A percentile compares a stretch with the other conserved stretches of the same genome.
Conservation (phyloP, 805 yeast species). For the Kluyveromyces nonfermentans region DNA sequence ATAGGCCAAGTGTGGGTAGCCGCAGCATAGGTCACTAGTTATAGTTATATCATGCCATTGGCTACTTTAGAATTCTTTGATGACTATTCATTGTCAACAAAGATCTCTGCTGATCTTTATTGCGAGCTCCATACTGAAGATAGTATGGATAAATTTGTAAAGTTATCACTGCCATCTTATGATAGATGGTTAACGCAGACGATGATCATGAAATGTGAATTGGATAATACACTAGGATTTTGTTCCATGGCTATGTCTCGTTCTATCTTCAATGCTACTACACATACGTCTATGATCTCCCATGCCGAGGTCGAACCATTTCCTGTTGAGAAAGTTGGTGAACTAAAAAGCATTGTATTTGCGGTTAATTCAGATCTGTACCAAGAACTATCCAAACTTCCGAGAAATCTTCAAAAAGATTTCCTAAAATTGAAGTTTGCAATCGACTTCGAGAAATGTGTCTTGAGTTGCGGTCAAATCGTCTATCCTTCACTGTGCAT, state of each 20-base stretch:
- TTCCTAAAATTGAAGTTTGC: conserved; percentile 18
- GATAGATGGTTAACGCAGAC: background rate
- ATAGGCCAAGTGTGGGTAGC: no score
- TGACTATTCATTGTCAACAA: background rate
- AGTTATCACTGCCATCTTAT: background rate
- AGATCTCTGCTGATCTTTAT: background rate
- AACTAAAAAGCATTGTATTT: conserved; percentile 10
- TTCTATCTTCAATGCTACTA: background rate
- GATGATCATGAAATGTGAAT: background rate
- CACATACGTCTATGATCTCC: conserved; percentile 8
- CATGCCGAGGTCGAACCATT: conserved; percentile 10
- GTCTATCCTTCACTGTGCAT: conserved; percentile 13
- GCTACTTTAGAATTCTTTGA: background rate
- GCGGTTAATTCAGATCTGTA: conserved; percentile 13
- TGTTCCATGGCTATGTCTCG: background rate
- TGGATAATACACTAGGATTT: background rate
- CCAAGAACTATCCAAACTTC: conserved; percentile 12
- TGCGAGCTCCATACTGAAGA: background rate
- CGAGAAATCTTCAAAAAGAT: conserved; percentile 10
- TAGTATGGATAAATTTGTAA: background rate
- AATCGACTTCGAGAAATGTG: conserved; percentile 8
- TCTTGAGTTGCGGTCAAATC: conserved; percentile 11
- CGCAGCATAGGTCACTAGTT: no score
- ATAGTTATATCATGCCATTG: background rate
- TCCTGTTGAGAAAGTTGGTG: background rate